These are phyloP conservation scores for Scalesia atractyloides DNA, from an alignment of 129 eudicot species.

Conservation along the genomic window DNA sequence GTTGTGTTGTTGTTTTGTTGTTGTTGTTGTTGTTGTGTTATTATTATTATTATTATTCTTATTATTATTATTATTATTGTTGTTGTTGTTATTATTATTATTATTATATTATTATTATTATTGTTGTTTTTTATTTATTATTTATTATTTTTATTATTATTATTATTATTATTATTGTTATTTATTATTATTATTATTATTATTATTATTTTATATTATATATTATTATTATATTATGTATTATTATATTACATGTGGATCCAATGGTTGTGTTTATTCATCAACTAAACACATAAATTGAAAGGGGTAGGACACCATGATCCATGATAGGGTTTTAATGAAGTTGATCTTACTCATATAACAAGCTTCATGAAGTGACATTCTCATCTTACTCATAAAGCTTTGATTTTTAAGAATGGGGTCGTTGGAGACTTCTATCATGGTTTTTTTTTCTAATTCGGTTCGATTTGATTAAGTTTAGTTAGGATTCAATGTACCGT, in stretches of 20 bases:
- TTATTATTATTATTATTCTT: too few relatives aligned
- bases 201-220: too few relatives aligned
- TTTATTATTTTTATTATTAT: too few relatives aligned
- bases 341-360: slow-evolving; percentile 56
- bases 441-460: neutral
- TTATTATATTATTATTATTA: too few relatives aligned
- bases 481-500: neutral
- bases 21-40: too few relatives aligned
- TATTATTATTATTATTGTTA: too few relatives aligned
- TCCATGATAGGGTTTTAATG: slow-evolving; percentile 43
- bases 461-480: neutral
- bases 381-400: slow-evolving; percentile 39
- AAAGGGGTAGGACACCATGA: slow-evolving; percentile 54
- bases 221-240: slow-evolving; percentile 14
- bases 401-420: slow-evolving; percentile 28
- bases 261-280: slow-evolving; percentile 50
- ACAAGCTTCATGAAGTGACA: slow-evolving; percentile 47
- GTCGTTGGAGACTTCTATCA: slow-evolving; percentile 42
- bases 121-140: too few relatives aligned
- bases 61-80: too few relatives aligned
- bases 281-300: slow-evolving; percentile 31
- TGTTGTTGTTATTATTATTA: too few relatives aligned
- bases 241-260: slow-evolving; percentile 37
- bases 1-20: too few relatives aligned
- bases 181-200: too few relatives aligned